phyloP scores from a whole-genome alignment of 352 stramenopile genomes.

The Globisporangium echinulatum region DNA sequence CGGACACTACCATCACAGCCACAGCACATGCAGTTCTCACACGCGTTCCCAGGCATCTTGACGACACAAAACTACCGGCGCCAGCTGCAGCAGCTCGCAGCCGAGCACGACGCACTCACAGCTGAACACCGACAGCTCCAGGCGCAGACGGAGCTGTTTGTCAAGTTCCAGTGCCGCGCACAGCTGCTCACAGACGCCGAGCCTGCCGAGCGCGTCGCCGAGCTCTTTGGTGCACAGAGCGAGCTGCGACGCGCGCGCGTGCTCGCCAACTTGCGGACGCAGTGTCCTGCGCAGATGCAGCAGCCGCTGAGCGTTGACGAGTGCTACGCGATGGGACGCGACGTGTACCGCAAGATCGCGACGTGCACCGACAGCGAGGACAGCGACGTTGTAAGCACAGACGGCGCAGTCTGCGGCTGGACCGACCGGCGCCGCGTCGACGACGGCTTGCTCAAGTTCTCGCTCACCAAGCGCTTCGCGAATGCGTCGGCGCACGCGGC shows the following conservation, averaged over 20 bases:
- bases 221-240: conserved; percentile 1
- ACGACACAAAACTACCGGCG: neutral
- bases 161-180: conserved; percentile 22
- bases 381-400: conserved; percentile 15
- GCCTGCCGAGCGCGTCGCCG: neutral
- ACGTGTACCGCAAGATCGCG: conserved; percentile 23
- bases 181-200: conserved; percentile 17
- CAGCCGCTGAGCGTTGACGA: conserved; percentile 19
- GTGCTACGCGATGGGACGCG: conserved; percentile 22
- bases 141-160: conserved; percentile 14
- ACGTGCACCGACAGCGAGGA: conserved; percentile 15
- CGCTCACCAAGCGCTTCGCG: conserved; percentile 21
- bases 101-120: conserved; percentile 15
- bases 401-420: conserved; percentile 23
- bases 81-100: conserved; percentile 16
- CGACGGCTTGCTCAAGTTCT: conserved; percentile 28
- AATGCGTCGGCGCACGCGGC: conserved; percentile 12
- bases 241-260: conserved; percentile 7
- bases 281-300: conserved; percentile 15
- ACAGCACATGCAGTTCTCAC: neutral
- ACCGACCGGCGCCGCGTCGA: conserved; percentile 21
- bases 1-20: no score
- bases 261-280: conserved; percentile 2
- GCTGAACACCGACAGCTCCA: conserved; percentile 18
- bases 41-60: neutral